phyloP scores from a whole-genome alignment of 345 rosid genomes.

The Hibiscus syriacus region DNA sequence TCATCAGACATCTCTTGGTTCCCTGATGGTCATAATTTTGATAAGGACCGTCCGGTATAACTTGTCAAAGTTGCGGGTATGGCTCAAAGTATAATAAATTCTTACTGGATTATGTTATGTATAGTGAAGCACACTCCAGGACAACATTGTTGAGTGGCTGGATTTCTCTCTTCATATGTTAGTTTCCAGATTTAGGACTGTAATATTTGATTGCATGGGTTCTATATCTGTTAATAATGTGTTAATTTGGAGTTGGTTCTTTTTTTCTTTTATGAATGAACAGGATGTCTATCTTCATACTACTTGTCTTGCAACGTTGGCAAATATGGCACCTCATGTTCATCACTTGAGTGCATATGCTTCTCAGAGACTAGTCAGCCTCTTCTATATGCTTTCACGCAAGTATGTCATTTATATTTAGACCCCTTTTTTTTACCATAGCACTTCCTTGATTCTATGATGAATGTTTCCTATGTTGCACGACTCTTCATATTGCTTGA shows the following conservation, averaged over 20 bases:
- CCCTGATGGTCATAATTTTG: conserved; percentile 78
- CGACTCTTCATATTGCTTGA: neutral
- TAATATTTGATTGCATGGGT: neutral
- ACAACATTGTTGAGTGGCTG: conserved; percentile 4
- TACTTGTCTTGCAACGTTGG: conserved; percentile 91
- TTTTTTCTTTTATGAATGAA: conserved; percentile 1
- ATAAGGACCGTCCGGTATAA: conserved; percentile 95
- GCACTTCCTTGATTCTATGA: neutral
- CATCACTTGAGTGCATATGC: conserved; percentile 96
- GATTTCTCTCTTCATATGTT: neutral
- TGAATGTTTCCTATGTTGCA: neutral
- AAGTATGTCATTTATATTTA: conserved; percentile 52
- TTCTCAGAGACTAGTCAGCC: conserved; percentile 94
- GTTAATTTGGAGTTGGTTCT: neutral
- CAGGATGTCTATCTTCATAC: conserved; percentile 99
- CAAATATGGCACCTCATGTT: conserved; percentile 98
- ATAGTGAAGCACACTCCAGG: neutral
- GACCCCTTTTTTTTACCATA: neutral
- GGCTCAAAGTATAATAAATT: conserved; percentile 14
- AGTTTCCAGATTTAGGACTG: neutral
- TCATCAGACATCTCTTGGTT: conserved; percentile 93
- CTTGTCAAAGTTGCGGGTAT: conserved; percentile 94
- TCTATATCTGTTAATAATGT: neutral
- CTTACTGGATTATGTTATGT: neutral
- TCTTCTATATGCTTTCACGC: conserved; percentile 91